Evolutionary conservation across 768 basidiomycete genomes (phyloP), one percentile per base, ranked within the genome.

Genomic region (Butyriboletus loyo): DNA sequence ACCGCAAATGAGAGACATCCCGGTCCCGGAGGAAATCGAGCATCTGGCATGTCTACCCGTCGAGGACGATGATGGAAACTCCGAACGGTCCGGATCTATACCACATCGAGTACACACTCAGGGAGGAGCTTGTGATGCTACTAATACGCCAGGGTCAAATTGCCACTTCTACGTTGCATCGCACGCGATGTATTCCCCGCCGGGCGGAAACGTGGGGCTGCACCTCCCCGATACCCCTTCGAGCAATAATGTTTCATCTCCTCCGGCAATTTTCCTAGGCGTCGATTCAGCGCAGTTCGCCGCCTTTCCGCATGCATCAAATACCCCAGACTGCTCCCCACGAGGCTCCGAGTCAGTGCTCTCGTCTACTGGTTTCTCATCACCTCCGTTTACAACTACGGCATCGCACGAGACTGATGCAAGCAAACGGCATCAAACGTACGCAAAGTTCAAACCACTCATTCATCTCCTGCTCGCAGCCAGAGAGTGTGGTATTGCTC

Each of bases 381-480:
- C 60, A 35, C 35, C 27, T 34, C 50, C 56, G 39, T 36, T 40
- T 15, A 40, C 46, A 9, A 21, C 53, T 38, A 25, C 38, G 24
- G 45, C 32, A 31, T 38, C 46, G 37, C 28, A 36, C 13, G 32
- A 43, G 42, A 32, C 7, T 21, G 54, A 59, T 39, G 53, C 62
- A 44, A 38, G 2, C 47, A 46, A 35, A 42, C 46, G 27, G n/a
- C 39, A 15, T n/a, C 50, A 50, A 44, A 41, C 60, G 21, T 65
- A 68, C 48, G 19, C 52, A 19, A 54, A 52, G 42, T 79, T 78
- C 54, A 54, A 55, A 31, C 57, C 70, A 25, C 60, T 70, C 46
- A 57, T 70, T 27, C 35, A 58, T 13, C 39, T 48, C 49, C 47
- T 70, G 30, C 46, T 68, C 17, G 56, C 52, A 31, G 60, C 56